phyloP scores from a whole-genome alignment of 2,329 filamentous ascomycete species.

The Leptodontidium sp. region DNA sequence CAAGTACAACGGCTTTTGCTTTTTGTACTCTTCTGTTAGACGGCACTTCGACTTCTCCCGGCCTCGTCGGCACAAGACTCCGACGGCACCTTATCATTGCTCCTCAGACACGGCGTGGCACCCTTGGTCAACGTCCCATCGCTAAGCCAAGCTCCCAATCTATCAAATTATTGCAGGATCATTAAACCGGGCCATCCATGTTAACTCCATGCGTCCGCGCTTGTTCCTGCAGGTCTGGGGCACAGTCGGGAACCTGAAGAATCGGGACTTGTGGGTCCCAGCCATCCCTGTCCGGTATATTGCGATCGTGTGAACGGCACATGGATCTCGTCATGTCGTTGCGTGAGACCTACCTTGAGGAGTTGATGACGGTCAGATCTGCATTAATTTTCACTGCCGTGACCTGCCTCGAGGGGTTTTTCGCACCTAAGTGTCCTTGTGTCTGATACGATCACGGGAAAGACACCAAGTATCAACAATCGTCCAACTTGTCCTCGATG shows the following conservation, averaged over 20 bases:
- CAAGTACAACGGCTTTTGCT: conserved; percentile 21
- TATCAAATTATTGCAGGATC: conserved; percentile 5
- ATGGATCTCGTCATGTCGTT: conserved; percentile 27
- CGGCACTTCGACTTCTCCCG: conserved; percentile 30
- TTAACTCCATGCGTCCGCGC: conserved; percentile 33
- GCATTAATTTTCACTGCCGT: background rate
- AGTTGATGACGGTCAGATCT: conserved; percentile 4
- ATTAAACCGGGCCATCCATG: background rate
- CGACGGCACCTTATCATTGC: conserved; percentile 33
- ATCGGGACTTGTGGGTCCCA: conserved; percentile 18
- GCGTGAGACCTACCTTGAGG: conserved; percentile 7
- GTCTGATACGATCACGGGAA: background rate
- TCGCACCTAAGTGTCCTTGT: background rate
- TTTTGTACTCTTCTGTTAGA: conserved; percentile 1
- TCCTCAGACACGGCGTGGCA: conserved; percentile 24
- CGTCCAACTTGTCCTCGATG: background rate
- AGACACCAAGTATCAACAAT: background rate
- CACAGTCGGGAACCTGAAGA: conserved; percentile 37
- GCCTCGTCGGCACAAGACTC: conserved; percentile 34
- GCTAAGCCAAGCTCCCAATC: conserved; percentile 4
- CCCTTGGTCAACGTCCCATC: conserved; percentile 19
- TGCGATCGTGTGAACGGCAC: conserved; percentile 35
- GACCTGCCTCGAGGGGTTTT: background rate
- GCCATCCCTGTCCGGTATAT: conserved; percentile 37
- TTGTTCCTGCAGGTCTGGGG: conserved; percentile 45